These are phyloP conservation scores for Didymella sp. DNA, from an alignment of 2,329 filamentous ascomycete genomes.

Conservation along the genomic window DNA sequence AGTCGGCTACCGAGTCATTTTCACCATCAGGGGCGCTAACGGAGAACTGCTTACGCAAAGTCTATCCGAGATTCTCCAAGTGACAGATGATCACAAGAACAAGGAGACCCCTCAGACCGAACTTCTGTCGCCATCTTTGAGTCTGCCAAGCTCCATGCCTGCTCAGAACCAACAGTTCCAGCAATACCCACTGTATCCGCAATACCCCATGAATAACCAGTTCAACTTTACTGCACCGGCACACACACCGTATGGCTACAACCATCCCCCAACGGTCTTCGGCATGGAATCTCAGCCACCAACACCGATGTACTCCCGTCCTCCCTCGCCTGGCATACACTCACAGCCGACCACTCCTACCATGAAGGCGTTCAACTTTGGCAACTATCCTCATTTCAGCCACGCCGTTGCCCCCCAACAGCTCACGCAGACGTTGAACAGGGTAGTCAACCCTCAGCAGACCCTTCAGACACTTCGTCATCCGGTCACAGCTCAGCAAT, in stretches of 20 bases:
- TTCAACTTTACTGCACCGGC: constrained; percentile 18
- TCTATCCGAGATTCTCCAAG: constrained; percentile 82
- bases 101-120: constrained; percentile 38
- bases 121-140: constrained; percentile 28
- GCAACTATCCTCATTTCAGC: constrained; percentile 16
- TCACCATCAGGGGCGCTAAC: constrained; percentile 85
- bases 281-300: constrained; percentile 23
- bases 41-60: constrained; percentile 82
- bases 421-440: constrained; percentile 20
- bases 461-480: constrained; percentile 20
- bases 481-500: constrained; percentile 18
- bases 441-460: constrained; percentile 19
- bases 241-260: constrained; percentile 24
- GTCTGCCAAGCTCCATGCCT: constrained; percentile 27
- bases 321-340: constrained; percentile 26
- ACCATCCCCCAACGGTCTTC: constrained; percentile 33
- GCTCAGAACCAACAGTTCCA: constrained; percentile 20
- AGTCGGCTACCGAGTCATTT: constrained; percentile 84
- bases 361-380: constrained; percentile 23
- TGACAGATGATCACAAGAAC: constrained; percentile 96
- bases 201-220: constrained; percentile 18
- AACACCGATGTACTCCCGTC: constrained; percentile 19
- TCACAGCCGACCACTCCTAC: constrained; percentile 41
- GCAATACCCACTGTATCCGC: constrained; percentile 14
- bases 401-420: constrained; percentile 20